Evolutionary conservation across 176 grass and related monocot species (phyloP).

Genomic region (Oryza punctata): DNA sequence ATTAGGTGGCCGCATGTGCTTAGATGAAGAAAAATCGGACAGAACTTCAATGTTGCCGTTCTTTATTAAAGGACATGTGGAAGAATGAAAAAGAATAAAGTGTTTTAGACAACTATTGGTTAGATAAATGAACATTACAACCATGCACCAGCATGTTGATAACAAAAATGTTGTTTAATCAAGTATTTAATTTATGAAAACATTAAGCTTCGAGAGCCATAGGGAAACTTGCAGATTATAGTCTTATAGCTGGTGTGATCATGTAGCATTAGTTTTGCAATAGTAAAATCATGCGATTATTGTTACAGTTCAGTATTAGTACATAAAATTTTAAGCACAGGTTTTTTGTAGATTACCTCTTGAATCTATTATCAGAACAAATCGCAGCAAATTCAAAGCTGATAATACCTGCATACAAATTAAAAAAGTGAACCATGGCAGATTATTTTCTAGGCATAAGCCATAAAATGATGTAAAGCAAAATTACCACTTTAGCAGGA

Average conservation of each 20-base stretch:
- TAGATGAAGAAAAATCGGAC: no score
- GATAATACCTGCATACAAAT: slow-evolving; percentile 73
- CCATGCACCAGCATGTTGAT: background rate
- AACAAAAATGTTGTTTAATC: slow-evolving; percentile 13
- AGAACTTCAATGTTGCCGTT: background rate
- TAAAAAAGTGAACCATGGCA: background rate
- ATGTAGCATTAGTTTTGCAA: slow-evolving; percentile 20
- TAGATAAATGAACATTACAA: background rate
- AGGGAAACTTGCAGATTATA: background rate
- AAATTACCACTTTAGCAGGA: background rate
- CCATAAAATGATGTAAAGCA: background rate
- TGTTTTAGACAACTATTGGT: background rate
- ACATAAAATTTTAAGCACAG: background rate
- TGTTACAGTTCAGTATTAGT: background rate
- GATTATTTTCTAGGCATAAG: slow-evolving; percentile 15
- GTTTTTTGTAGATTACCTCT: slow-evolving; percentile 49
- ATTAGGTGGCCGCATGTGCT: no score
- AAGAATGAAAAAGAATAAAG: background rate
- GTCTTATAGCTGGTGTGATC: background rate
- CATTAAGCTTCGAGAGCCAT: background rate
- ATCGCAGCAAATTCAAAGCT: slow-evolving; percentile 82
- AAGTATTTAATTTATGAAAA: background rate
- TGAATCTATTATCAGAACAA: slow-evolving; percentile 80
- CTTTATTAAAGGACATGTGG: background rate
- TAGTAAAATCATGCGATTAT: background rate